Percentiles rank a stretch among this genome's conserved stretches.
phyloP scores from a whole-genome alignment of 2,329 filamentous ascomycete genomes.

The Catunica adiposa region DNA sequence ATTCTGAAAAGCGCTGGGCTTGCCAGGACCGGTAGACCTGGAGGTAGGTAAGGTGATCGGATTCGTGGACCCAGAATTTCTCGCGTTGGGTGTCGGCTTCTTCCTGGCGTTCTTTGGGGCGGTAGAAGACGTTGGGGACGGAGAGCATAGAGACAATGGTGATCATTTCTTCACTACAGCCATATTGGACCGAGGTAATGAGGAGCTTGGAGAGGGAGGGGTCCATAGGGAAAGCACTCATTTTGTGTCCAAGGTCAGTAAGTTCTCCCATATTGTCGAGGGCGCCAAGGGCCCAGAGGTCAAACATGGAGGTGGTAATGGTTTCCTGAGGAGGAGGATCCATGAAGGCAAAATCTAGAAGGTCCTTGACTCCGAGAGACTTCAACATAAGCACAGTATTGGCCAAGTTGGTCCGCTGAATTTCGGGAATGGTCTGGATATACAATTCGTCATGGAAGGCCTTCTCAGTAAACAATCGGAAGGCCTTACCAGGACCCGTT shows the following conservation, averaged over 20 bases:
- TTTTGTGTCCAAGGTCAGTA: slow-evolving; percentile 70
- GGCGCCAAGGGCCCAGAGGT: slow-evolving; percentile 89
- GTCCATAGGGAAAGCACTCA: slow-evolving; percentile 98
- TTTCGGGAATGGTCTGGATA: slow-evolving; percentile 91
- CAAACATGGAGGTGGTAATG: slow-evolving; percentile 91
- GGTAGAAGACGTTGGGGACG: slow-evolving; percentile 90
- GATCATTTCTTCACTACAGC: slow-evolving; percentile 92
- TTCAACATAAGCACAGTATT: slow-evolving; percentile 92
- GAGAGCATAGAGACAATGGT: slow-evolving; percentile 97
- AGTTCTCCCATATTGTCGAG: slow-evolving; percentile 87
- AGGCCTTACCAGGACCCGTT: slow-evolving; percentile 89
- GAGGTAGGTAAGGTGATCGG: slow-evolving; percentile 85
- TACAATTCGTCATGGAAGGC: slow-evolving; percentile 95
- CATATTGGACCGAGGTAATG: slow-evolving; percentile 78
- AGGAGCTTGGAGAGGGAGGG: slow-evolving; percentile 87
- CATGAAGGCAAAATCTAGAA: slow-evolving; percentile 98
- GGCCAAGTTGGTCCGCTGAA: slow-evolving; percentile 86
- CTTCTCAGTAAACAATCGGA: slow-evolving; percentile 82
- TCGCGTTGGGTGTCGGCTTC: slow-evolving; percentile 90
- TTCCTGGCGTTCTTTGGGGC: slow-evolving; percentile 89
- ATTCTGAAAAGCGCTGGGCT: slow-evolving; percentile 72
- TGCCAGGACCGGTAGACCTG: slow-evolving; percentile 96
- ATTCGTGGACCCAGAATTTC: slow-evolving; percentile 97
- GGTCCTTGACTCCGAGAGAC: slow-evolving; percentile 80
- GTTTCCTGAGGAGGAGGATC: slow-evolving; percentile 95